Percentiles rank a stretch among this genome's conserved stretches.
Conservation (phyloP, 2,329 filamentous ascomycete species). For the Dichotomopilus funicola region DNA sequence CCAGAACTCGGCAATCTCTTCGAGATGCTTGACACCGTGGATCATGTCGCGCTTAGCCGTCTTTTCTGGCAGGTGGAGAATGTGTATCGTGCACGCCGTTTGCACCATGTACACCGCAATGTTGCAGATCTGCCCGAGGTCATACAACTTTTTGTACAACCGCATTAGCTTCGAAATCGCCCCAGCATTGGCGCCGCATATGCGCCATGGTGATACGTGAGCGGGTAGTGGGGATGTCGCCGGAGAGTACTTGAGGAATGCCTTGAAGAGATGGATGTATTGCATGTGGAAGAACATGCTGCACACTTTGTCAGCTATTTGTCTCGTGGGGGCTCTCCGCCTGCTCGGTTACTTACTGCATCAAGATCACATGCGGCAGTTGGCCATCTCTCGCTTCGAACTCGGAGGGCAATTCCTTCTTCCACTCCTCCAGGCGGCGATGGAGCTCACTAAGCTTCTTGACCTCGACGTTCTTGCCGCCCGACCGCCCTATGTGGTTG, state of each 20-base stretch:
- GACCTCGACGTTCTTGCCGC: conserved; percentile 74
- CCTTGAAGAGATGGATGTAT: conserved; percentile 91
- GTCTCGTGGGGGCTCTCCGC: background rate
- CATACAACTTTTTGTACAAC: conserved; percentile 87
- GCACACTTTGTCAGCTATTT: conserved; percentile 6
- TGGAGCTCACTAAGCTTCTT: conserved; percentile 92
- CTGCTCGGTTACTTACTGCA: conserved; percentile 60
- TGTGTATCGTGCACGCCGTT: conserved; percentile 87
- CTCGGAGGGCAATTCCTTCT: conserved; percentile 73
- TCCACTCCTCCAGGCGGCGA: conserved; percentile 83
- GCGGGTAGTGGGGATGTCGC: conserved; percentile 73
- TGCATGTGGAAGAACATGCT: conserved; percentile 98
- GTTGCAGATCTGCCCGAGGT: conserved; percentile 89
- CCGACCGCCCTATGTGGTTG: conserved; percentile 52
- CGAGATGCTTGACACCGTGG: conserved; percentile 83
- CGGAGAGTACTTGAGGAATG: conserved; percentile 86
- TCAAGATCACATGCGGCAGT: conserved; percentile 69
- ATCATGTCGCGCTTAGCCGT: conserved; percentile 83
- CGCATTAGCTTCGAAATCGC: conserved; percentile 91
- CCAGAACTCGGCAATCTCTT: conserved; percentile 96
- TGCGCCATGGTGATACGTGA: conserved; percentile 82
- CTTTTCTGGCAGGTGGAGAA: conserved; percentile 89
- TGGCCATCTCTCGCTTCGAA: conserved; percentile 86
- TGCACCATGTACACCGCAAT: conserved; percentile 94
- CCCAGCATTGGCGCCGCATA: conserved; percentile 83